Base-by-base conservation (phyloP, 192 early-diverging fungal genomes). In the Neocallimastix lanati region DNA sequence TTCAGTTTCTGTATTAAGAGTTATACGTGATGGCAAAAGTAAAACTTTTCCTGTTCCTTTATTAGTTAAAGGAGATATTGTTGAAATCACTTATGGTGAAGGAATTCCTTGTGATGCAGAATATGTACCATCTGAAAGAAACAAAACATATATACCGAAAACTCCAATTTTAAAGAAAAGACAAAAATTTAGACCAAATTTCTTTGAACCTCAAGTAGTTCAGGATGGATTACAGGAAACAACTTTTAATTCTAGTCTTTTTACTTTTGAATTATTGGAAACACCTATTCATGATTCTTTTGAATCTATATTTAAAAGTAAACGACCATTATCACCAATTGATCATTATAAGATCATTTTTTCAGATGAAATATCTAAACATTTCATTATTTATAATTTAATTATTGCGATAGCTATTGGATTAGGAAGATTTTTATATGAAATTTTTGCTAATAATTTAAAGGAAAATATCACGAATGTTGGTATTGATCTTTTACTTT, bases 11-110 rank as follows among this genome's bases (percentile, higher is more conserved):
- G 83, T 93, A n/a, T 84, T 89, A 36, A 88, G 91, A 78, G 93
- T 96, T 1, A 82, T 92, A 1, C 88, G 93, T 36, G 91, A 92
- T 82, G 91, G 90, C 28, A 82, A 86, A n/a, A 85, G 92, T 27
- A 86, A 88, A 29, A 84, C 84, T 13, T 82, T 92, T n/a, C 93
- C 94, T 28, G 88, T 84, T 28, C 91, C 90, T 80, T 82, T 98
- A 50, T 83, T 98, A 13, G 95, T 94, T 0, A 88, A 94, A 82
- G 93, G 91, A 29, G 97, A 98, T 80, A 82, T 95, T 15, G 83
- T 98, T 28, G 92, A 93, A 81, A 84, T 98, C 83, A 85, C 92
- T 0, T 93, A 90, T 79, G 97, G 97, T 2, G 97, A 98, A 76
- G 83, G 84, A 5, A 92, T 94, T 12, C 97, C 95, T n/a, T 94